phyloP scores from a whole-genome alignment of 768 basidiomycete species.

The Tylopilus vinaceipallidus region DNA sequence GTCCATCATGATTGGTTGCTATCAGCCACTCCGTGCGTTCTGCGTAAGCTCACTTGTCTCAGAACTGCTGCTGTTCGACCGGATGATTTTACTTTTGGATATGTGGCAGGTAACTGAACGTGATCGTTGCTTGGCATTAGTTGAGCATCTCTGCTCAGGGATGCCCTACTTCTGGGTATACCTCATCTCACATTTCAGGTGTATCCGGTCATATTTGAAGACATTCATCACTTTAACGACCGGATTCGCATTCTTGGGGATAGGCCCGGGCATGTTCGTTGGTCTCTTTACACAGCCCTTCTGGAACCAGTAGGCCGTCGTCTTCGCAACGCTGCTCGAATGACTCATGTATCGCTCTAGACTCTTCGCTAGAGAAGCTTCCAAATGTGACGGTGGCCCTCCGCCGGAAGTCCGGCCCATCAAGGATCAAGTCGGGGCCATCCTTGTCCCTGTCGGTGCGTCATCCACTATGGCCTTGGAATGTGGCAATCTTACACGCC shows the following conservation, averaged over 20 bases:
- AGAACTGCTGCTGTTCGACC: slow-evolving; percentile 65
- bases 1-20: slow-evolving; percentile 59
- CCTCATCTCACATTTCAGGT: slow-evolving; percentile 57
- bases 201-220: slow-evolving; percentile 49
- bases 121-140: neutral
- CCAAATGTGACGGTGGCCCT: slow-evolving; percentile 41
- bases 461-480: neutral
- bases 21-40: slow-evolving; percentile 67
- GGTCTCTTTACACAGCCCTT: slow-evolving; percentile 41
- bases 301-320: slow-evolving; percentile 37
- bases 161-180: slow-evolving; percentile 40
- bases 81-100: slow-evolving; percentile 75
- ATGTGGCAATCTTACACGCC: neutral
- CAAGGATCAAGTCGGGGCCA: slow-evolving; percentile 66
- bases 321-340: neutral
- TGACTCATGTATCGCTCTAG: slow-evolving; percentile 26
- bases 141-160: slow-evolving; percentile 27
- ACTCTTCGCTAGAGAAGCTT: slow-evolving; percentile 36
- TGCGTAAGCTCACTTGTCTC: neutral
- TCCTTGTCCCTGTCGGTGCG: slow-evolving; percentile 60
- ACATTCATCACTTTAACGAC: slow-evolving; percentile 51
- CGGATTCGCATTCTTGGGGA: slow-evolving; percentile 49
- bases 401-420: slow-evolving; percentile 67
- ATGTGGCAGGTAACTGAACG: slow-evolving; percentile 50
- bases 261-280: slow-evolving; percentile 46